A percentile compares a stretch with the other conserved stretches of the same genome.
Evolutionary conservation across 257 asterid species (phyloP).

Genomic region (Rubia yunnanensis): DNA sequence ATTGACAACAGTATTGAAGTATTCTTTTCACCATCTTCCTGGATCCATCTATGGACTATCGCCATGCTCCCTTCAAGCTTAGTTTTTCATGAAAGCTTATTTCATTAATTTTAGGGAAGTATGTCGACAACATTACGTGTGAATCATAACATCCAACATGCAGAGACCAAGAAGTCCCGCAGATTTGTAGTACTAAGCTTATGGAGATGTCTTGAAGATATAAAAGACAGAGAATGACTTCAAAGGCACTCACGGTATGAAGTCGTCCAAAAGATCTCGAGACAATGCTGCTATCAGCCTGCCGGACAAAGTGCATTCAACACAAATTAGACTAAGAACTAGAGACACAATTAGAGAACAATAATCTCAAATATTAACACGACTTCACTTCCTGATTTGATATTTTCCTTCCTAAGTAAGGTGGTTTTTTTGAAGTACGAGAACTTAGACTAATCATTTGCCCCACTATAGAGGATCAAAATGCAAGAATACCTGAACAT

Average conservation of each 20-base stretch:
- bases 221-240: constrained; percentile 3
- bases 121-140: neutral
- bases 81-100: neutral
- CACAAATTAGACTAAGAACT: constrained; percentile 1
- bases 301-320: constrained; percentile 15
- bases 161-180: neutral
- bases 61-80: neutral
- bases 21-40: neutral
- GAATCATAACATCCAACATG: neutral
- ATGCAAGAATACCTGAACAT: constrained; percentile 50
- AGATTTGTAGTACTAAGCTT: neutral
- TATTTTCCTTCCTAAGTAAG: neutral
- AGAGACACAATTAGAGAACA: neutral
- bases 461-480: neutral
- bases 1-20: neutral
- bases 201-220: neutral
- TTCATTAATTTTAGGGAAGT: neutral
- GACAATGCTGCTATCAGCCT: constrained; percentile 88
- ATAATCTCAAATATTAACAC: neutral
- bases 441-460: too few species aligned
- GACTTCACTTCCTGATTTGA: neutral
- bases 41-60: neutral
- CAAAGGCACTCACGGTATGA: constrained; percentile 58
- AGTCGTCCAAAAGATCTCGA: constrained; percentile 75
- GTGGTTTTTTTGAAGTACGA: too few species aligned